These are phyloP conservation scores for Cladophialophora bantiana DNA, from an alignment of 2,329 filamentous ascomycete species.

Conservation along the genomic window DNA sequence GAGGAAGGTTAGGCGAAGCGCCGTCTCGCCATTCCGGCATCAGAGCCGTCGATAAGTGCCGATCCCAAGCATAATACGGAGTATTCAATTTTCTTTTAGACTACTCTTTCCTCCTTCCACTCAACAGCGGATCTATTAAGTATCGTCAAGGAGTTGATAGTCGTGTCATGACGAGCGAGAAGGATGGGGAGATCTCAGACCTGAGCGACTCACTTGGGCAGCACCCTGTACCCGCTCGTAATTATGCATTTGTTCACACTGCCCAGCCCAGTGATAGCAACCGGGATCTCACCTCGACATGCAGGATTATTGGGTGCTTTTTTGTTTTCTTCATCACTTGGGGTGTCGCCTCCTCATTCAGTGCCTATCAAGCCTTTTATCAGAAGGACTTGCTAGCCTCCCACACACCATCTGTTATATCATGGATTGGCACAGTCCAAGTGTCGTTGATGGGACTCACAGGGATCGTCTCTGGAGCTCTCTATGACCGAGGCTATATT, in stretches of 20 bases:
- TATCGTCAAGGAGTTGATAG: not conserved
- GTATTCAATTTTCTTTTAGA: not conserved
- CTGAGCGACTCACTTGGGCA: conserved; percentile 5
- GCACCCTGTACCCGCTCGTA: not conserved
- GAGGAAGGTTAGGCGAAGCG: no score
- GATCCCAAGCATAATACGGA: not conserved
- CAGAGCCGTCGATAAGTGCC: conserved; percentile 9
- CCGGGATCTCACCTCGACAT: conserved; percentile 69
- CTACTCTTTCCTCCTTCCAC: not conserved
- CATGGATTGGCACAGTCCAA: conserved; percentile 61
- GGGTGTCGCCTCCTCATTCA: conserved; percentile 40
- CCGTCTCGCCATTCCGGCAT: not conserved
- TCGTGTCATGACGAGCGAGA: conserved; percentile 17
- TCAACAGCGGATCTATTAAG: not conserved
- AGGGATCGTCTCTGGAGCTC: conserved; percentile 51
- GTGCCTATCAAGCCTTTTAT: conserved; percentile 43
- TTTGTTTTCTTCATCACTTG: conserved; percentile 56
- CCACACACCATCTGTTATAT: conserved; percentile 49
- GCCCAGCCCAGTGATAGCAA: not conserved
- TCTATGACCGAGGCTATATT: conserved; percentile 54
- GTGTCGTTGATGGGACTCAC: conserved; percentile 53
- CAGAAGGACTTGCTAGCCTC: conserved; percentile 40
- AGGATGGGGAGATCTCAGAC: conserved; percentile 14
- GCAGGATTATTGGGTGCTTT: conserved; percentile 81
- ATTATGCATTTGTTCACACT: not conserved